phyloP scores from a whole-genome alignment of 345 rosid genomes.

The Carallia brachiata region DNA sequence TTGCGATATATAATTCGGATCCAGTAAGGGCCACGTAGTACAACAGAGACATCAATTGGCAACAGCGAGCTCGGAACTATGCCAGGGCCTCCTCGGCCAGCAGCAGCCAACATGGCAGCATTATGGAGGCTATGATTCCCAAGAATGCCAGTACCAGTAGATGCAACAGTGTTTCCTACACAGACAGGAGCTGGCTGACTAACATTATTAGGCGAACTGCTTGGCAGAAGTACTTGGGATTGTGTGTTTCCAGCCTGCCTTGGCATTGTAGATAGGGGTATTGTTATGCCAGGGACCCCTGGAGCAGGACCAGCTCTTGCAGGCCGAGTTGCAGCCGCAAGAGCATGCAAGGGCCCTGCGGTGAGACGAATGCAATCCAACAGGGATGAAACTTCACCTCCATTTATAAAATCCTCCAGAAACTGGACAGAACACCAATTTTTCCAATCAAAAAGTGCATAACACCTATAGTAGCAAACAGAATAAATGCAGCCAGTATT shows the following conservation, averaged over 20 bases:
- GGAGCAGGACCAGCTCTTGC: constrained; percentile 86
- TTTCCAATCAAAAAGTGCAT: constrained; percentile 3
- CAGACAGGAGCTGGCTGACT: constrained; percentile 49
- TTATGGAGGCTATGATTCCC: constrained; percentile 64
- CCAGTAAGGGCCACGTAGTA: constrained; percentile 98
- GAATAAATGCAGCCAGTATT: not conserved
- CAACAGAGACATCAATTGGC: constrained; percentile 99
- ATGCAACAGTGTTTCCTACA: constrained; percentile 43
- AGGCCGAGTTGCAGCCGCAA: constrained; percentile 97
- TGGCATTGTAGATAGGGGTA: constrained; percentile 46
- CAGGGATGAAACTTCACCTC: constrained; percentile 90
- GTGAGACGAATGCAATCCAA: constrained; percentile 98
- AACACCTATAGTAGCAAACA: not conserved
- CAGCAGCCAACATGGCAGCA: constrained; percentile 76
- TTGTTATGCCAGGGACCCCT: constrained; percentile 52
- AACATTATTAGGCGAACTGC: constrained; percentile 42
- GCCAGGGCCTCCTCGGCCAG: constrained; percentile 93
- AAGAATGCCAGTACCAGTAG: constrained; percentile 51
- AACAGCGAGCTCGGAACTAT: constrained; percentile 94
- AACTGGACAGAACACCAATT: constrained; percentile 44
- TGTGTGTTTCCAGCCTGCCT: constrained; percentile 62
- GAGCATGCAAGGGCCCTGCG: constrained; percentile 92
- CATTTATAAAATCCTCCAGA: constrained; percentile 91
- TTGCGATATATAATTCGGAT: constrained; percentile 92
- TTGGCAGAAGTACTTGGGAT: constrained; percentile 54